Evolutionary conservation across 768 basidiomycete species (phyloP).

Genomic region (Russula lepida): DNA sequence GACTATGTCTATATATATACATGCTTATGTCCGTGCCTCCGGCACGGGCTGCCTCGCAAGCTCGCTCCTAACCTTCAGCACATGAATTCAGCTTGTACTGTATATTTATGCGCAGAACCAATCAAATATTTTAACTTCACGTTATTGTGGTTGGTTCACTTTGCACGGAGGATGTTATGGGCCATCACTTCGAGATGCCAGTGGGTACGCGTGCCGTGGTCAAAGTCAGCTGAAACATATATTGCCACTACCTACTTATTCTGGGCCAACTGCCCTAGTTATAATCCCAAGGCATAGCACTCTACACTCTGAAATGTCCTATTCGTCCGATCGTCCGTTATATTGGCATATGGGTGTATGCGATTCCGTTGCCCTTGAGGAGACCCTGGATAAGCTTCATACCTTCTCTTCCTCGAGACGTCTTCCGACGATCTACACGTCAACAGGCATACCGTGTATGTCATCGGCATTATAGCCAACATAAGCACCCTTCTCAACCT

Average conservation of each 20-base stretch:
- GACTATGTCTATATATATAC: too few relatives aligned
- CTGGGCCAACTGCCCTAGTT: too few relatives aligned
- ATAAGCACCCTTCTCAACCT: constrained; percentile 40
- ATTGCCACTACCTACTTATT: not conserved
- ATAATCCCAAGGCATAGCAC: not conserved
- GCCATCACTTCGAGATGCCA: not conserved
- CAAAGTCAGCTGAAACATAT: too few relatives aligned
- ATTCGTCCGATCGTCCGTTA: not conserved
- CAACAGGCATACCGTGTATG: constrained; percentile 62
- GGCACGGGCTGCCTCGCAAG: too few relatives aligned
- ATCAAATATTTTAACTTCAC: not conserved
- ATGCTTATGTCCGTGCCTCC: too few relatives aligned
- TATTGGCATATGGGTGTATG: not conserved
- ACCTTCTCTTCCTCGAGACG: constrained; percentile 63
- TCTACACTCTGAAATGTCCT: not conserved
- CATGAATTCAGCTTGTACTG: too few relatives aligned
- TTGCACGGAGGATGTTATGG: not conserved
- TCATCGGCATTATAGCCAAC: constrained; percentile 48
- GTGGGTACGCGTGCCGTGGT: not conserved
- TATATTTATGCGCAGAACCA: not conserved
- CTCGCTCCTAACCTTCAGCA: too few relatives aligned
- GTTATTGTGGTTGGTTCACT: not conserved
- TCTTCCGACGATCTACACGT: constrained; percentile 55
- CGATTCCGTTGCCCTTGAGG: not conserved
- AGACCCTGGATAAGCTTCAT: constrained; percentile 49